Evolutionary conservation across 176 grass and related monocot genomes (phyloP).

Genomic region (Rhipidocladum racemiflorum): DNA sequence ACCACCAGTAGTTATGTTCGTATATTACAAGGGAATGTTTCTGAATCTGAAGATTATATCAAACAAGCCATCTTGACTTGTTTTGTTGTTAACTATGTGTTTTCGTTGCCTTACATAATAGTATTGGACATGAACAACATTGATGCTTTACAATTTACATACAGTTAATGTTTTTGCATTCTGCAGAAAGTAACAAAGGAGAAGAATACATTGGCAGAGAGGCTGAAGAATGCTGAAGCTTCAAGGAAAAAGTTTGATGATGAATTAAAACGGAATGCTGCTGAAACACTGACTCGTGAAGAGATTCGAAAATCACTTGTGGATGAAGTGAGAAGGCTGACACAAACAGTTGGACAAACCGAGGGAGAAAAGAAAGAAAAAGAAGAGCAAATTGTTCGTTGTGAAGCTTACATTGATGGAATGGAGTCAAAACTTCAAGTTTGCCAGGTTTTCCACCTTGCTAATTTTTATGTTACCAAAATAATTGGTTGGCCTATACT

Average conservation of each 20-base stretch:
- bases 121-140: background rate
- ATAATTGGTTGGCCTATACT: background rate
- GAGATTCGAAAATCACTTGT: constrained; percentile 68
- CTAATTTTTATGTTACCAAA: constrained; percentile 5
- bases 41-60: constrained; percentile 8
- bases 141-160: too few relatives aligned
- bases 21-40: background rate
- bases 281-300: constrained; percentile 62
- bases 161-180: background rate
- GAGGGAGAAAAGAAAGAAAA: constrained; percentile 88
- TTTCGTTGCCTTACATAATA: constrained; percentile 9
- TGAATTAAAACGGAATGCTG: constrained; percentile 75
- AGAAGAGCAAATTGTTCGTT: constrained; percentile 80
- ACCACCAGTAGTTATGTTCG: background rate
- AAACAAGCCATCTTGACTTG: background rate
- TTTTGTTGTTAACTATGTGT: background rate
- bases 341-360: constrained; percentile 59
- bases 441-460: constrained; percentile 59
- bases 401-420: constrained; percentile 82
- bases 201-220: constrained; percentile 77
- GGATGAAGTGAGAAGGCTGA: constrained; percentile 76
- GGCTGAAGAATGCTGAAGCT: constrained; percentile 74
- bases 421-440: constrained; percentile 90
- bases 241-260: constrained; percentile 75
- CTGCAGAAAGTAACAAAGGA: constrained; percentile 84